Evolutionary conservation across 169 alveolate genomes (phyloP).

Genomic region (Plasmodium blacklocki): DNA sequence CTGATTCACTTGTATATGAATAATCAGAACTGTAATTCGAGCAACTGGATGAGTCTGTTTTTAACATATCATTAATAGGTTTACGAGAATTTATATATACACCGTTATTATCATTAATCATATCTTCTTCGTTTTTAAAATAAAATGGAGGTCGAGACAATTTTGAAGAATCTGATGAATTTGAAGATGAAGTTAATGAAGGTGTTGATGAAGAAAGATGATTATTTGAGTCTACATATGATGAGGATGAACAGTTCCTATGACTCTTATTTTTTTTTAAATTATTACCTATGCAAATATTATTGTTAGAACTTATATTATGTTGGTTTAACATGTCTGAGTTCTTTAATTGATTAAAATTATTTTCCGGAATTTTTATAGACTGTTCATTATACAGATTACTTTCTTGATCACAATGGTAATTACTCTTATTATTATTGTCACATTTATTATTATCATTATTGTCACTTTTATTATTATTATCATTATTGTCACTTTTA

Average conservation of each 20-base stretch:
- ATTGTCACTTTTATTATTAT: not conserved
- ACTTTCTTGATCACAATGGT: no score
- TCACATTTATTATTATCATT: no score
- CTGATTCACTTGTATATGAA: slow-evolving; percentile 1
- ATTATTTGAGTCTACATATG: slow-evolving; percentile 10
- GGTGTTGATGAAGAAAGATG: slow-evolving; percentile 2
- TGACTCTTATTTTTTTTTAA: not conserved
- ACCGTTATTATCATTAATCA: not conserved
- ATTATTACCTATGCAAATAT: no score
- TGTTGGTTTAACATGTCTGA: no score
- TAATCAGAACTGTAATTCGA: slow-evolving; percentile 13
- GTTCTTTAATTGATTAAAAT: no score
- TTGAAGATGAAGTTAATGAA: slow-evolving; percentile 4
- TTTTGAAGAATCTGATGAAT: slow-evolving; percentile 11
- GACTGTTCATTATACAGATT: no score
- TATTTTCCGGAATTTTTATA: no score
- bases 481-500: not conserved
- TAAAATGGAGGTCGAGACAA: slow-evolving; percentile 7
- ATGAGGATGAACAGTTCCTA: slow-evolving; percentile 14
- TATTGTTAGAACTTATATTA: no score
- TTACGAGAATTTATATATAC: slow-evolving; percentile 25
- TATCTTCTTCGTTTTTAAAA: not conserved
- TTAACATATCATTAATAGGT: slow-evolving; percentile 18
- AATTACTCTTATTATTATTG: no score
- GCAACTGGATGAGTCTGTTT: not conserved